phyloP scores from a whole-genome alignment of 1,284 basidiomycete genomes.

The Schizophyllum commune region DNA sequence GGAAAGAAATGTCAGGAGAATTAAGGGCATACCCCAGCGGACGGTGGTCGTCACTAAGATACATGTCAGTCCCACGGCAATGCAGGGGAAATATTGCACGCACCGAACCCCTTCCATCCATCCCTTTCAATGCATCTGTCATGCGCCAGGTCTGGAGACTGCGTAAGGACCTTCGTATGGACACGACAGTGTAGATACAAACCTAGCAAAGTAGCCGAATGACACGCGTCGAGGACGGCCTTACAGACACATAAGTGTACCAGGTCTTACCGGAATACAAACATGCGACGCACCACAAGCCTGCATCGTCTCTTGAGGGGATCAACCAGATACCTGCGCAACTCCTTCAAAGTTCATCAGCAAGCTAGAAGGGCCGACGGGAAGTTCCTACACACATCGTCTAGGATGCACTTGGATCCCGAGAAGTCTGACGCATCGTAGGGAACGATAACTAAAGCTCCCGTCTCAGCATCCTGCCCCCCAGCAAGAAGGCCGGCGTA shows the following conservation, averaged over 20 bases:
- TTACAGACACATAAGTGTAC: neutral
- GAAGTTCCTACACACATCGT: neutral
- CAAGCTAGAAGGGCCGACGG: too few relatives aligned
- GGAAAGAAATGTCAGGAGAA: neutral
- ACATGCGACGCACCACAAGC: neutral
- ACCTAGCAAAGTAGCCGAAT: neutral
- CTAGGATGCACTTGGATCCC: neutral
- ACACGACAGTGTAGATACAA: too few relatives aligned
- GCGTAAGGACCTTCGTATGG: too few relatives aligned
- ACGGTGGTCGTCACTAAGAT: neutral
- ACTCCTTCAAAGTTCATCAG: neutral
- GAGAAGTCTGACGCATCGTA: neutral
- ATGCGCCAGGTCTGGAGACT: neutral
- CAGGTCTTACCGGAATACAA: neutral
- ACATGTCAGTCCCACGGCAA: neutral
- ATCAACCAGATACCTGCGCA: neutral
- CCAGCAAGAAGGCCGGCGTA: too few relatives aligned
- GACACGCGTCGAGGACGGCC: neutral
- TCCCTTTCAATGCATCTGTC: neutral
- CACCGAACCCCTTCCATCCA: neutral
- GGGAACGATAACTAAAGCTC: neutral
- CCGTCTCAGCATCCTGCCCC: too few relatives aligned
- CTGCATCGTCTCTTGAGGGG: neutral
- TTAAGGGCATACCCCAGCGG: neutral
- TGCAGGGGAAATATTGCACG: neutral